phyloP scores from a whole-genome alignment of 1,284 basidiomycete species.

The Stereum hirsutum region DNA sequence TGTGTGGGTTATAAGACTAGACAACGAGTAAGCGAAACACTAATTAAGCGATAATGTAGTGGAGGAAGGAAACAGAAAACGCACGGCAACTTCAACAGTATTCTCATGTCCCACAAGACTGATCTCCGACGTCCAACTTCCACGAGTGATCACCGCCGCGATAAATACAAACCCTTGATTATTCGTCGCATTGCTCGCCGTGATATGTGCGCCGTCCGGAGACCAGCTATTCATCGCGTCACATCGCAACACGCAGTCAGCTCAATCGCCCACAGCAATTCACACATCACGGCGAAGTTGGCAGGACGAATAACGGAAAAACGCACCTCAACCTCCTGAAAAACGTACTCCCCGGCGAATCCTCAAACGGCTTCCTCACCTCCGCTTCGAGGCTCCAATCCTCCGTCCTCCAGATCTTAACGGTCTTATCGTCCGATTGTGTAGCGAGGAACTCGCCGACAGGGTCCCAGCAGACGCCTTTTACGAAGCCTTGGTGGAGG shows the following conservation, averaged over 20 bases:
- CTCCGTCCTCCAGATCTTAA: constrained; percentile 93
- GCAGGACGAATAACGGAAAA: not conserved
- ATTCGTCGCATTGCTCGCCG: constrained; percentile 95
- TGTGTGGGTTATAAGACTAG: constrained; percentile 90
- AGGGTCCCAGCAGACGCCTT: constrained; percentile 98
- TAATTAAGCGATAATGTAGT: constrained; percentile 14
- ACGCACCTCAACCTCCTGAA: constrained; percentile 82
- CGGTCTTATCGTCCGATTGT: constrained; percentile 93
- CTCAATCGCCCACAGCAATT: not conserved
- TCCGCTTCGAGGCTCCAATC: constrained; percentile 86
- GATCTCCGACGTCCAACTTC: constrained; percentile 82
- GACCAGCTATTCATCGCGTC: constrained; percentile 68
- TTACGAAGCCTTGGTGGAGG: constrained; percentile 93
- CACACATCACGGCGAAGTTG: not conserved
- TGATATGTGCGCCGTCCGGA: constrained; percentile 96
- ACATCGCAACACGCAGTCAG: not conserved
- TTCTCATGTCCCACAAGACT: constrained; percentile 97
- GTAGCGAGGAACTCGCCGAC: constrained; percentile 94
- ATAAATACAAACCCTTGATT: constrained; percentile 95
- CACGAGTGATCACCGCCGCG: constrained; percentile 87
- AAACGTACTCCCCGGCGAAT: constrained; percentile 93
- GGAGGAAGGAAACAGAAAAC: constrained; percentile 20
- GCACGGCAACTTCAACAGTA: constrained; percentile 90
- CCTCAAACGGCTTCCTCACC: constrained; percentile 85
- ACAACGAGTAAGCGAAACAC: too few species aligned